Evolutionary conservation across 768 basidiomycete genomes (phyloP).

Genomic region (Amanita exitialis): DNA sequence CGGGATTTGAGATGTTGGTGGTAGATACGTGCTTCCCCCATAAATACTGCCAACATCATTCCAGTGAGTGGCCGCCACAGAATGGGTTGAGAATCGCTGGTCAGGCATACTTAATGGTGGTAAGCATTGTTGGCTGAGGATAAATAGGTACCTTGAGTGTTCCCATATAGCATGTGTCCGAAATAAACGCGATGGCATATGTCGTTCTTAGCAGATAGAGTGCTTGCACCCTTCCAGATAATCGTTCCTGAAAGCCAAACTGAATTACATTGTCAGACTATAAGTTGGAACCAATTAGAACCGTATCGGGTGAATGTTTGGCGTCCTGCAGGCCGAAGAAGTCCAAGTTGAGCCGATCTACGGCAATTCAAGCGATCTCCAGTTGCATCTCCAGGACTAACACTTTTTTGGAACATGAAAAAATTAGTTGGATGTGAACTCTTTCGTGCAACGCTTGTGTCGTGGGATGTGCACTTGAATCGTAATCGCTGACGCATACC

Average conservation of each 20-base stretch:
- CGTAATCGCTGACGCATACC: background rate
- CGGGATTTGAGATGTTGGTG: background rate
- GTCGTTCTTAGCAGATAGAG: conserved; percentile 6
- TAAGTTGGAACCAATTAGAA: conserved; percentile 4
- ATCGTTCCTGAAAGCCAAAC: conserved; percentile 8
- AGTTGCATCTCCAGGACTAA: background rate
- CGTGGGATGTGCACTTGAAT: background rate
- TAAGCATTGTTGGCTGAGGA: background rate
- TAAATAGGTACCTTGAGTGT: conserved; percentile 2
- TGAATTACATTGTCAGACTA: conserved; percentile 6
- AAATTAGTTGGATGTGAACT: background rate
- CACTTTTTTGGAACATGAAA: background rate
- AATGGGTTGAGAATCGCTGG: conserved; percentile 1
- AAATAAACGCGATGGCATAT: background rate
- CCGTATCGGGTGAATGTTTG: conserved; percentile 1
- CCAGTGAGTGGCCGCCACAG: conserved; percentile 1
- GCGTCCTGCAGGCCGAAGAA: background rate
- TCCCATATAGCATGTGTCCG: conserved; percentile 2
- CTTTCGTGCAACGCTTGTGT: background rate
- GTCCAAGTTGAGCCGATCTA: background rate
- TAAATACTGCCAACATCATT: conserved; percentile 1
- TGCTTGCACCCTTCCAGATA: background rate
- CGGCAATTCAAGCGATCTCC: conserved; percentile 2
- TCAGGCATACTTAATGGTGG: background rate
- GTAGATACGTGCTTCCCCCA: background rate